These are phyloP conservation scores for Yamagishiella unicocca DNA, from an alignment of 139 green algal species.

Conservation along the genomic window DNA sequence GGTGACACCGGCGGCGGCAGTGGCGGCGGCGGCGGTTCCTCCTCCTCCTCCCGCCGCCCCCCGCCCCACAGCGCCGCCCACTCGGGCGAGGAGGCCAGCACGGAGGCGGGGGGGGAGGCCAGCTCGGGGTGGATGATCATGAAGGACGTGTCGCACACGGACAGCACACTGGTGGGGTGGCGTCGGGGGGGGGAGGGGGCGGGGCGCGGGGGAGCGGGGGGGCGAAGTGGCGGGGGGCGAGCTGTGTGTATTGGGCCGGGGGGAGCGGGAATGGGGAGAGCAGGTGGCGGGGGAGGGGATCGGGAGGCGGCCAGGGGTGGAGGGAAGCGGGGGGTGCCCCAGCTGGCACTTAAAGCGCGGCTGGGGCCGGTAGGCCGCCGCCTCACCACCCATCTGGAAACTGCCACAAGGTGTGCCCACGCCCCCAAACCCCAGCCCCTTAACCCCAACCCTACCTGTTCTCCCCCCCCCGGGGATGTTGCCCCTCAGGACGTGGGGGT, in stretches of 20 bases:
- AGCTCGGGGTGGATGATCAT: slow-evolving; percentile 44
- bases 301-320: too few relatives aligned
- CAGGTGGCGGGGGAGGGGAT: background rate
- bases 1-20: background rate
- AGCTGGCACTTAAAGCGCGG: too few relatives aligned
- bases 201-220: background rate
- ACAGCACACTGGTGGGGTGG: slow-evolving; percentile 13
- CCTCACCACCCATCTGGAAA: background rate
- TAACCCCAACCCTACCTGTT: background rate
- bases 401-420: background rate
- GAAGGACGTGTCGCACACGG: slow-evolving; percentile 13
- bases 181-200: slow-evolving; percentile 14
- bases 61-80: background rate
- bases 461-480: too few relatives aligned
- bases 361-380: too few relatives aligned
- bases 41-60: background rate
- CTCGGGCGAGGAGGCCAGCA: slow-evolving; percentile 3
- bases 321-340: too few relatives aligned
- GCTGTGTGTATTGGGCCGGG: background rate
- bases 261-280: background rate
- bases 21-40: background rate
- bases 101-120: slow-evolving; percentile 24
- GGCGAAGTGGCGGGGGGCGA: background rate
- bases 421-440: background rate
- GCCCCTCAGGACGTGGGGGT: slow-evolving; percentile 64